These are phyloP conservation scores for Protomyces inouyei DNA, from an alignment of 1,139 yeast genomes.

Conservation along the genomic window DNA sequence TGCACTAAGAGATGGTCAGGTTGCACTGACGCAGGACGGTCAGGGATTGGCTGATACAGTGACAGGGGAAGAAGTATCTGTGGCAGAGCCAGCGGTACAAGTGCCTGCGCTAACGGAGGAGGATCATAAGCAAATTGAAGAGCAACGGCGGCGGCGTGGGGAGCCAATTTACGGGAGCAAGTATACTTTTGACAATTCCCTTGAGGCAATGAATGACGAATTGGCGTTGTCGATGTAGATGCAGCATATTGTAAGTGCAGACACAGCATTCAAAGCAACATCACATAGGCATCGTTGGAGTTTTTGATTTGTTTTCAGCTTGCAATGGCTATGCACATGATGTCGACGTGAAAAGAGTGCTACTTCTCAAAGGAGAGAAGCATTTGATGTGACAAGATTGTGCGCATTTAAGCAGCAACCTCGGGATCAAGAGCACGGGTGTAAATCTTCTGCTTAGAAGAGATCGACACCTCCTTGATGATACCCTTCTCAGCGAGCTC, in stretches of 20 bases:
- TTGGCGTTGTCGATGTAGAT: not conserved
- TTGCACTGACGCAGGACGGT: constrained; percentile 37
- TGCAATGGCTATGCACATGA: not conserved
- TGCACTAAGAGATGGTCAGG: constrained; percentile 39
- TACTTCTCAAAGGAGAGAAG: not conserved
- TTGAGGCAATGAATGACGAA: not conserved
- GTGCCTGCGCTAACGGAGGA: not conserved
- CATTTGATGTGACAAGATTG: not conserved
- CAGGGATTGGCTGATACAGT: not conserved
- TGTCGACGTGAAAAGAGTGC: not conserved
- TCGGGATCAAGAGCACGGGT: constrained; percentile 33
- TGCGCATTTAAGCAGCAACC: not conserved
- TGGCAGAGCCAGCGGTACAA: not conserved
- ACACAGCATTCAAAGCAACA: not conserved
- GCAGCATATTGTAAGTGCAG: not conserved
- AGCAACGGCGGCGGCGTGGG: not conserved
- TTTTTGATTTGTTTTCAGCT: not conserved
- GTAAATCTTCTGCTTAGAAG: constrained; percentile 97
- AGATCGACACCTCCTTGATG: constrained; percentile 90
- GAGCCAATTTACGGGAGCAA: not conserved
- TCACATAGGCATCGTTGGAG: not conserved
- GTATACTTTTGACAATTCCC: not conserved
- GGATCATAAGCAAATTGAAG: not conserved
- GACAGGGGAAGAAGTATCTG: not conserved
- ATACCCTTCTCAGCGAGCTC: constrained; percentile 94